phyloP scores from a whole-genome alignment of 805 yeast genomes.

The Blastobotrys robertii region DNA sequence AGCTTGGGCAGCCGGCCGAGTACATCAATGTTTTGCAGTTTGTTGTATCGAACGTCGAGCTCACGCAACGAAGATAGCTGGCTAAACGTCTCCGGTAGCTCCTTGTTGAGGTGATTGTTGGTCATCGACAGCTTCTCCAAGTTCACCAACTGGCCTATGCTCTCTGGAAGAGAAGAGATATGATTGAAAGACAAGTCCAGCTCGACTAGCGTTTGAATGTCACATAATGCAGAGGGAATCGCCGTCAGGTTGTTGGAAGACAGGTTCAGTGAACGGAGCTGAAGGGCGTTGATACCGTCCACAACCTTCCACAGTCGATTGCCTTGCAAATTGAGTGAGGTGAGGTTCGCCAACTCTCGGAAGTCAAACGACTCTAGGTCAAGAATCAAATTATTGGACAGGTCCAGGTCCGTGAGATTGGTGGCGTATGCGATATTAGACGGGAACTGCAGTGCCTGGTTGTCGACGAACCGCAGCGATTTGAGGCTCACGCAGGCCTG shows the following conservation, averaged over 20 bases:
- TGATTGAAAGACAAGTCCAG: constrained; percentile 79
- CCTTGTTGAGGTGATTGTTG: constrained; percentile 52
- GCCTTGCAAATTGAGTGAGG: constrained; percentile 59
- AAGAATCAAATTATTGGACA: constrained; percentile 65
- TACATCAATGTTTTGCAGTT: constrained; percentile 40
- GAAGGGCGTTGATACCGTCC: constrained; percentile 44
- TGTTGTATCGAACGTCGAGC: constrained; percentile 69
- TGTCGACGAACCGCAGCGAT: constrained; percentile 56
- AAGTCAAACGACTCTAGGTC: constrained; percentile 42
- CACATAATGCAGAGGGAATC: constrained; percentile 52
- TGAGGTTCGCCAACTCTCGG: constrained; percentile 42
- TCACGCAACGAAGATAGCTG: constrained; percentile 50
- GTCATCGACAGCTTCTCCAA: constrained; percentile 64
- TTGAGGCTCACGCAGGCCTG: constrained; percentile 67
- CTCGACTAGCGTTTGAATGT: constrained; percentile 47
- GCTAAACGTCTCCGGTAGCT: constrained; percentile 44
- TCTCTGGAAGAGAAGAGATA: constrained; percentile 49
- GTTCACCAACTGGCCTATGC: constrained; percentile 47
- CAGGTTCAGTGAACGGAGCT: constrained; percentile 53
- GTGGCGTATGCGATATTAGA: constrained; percentile 59
- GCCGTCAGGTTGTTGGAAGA: constrained; percentile 60
- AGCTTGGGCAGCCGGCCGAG: constrained; percentile 49
- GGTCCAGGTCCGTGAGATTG: constrained; percentile 53
- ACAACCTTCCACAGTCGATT: constrained; percentile 63
- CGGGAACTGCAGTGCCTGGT: constrained; percentile 70